A percentile compares a stretch with the other conserved stretches of the same genome.
Conservation (phyloP, 1,284 basidiomycete genomes). For the Fomitopsis betulina region DNA sequence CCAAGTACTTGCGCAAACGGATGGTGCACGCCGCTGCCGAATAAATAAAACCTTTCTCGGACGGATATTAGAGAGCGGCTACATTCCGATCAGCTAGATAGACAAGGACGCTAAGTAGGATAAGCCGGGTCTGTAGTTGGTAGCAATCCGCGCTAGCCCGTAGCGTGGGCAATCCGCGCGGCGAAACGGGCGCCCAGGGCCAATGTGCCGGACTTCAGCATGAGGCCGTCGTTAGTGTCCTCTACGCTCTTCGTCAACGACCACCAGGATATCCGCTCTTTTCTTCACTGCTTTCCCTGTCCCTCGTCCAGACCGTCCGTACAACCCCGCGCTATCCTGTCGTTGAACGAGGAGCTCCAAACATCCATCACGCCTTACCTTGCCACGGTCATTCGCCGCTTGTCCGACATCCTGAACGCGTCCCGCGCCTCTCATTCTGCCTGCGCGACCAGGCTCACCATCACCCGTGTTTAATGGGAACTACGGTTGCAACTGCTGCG, state of each 20-base stretch:
- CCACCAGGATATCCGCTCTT: slow-evolving; percentile 20
- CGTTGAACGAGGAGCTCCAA: not conserved
- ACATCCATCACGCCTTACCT: not conserved
- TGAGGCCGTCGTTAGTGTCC: slow-evolving; percentile 12
- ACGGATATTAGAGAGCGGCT: not conserved
- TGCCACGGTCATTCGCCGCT: not conserved
- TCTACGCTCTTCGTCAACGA: slow-evolving; percentile 17
- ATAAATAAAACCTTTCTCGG: not conserved
- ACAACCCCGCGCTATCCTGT: not conserved
- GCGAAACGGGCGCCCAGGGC: slow-evolving; percentile 19
- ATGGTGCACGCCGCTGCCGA: too few species aligned
- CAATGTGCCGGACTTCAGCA: slow-evolving; percentile 16
- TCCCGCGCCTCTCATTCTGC: not conserved
- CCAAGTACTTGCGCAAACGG: too few species aligned
- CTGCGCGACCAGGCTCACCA: not conserved
- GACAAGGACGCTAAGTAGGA: not conserved
- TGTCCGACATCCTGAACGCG: not conserved
- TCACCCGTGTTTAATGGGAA: not conserved
- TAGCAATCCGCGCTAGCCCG: not conserved
- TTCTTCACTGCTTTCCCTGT: slow-evolving; percentile 9
- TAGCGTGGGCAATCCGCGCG: slow-evolving; percentile 1
- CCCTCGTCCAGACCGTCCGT: slow-evolving; percentile 3
- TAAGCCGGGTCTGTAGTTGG: not conserved
- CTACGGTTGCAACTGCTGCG: not conserved
- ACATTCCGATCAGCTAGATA: not conserved